phyloP scores from a whole-genome alignment of 805 yeast genomes.

The Metschnikowia peoriensis region DNA sequence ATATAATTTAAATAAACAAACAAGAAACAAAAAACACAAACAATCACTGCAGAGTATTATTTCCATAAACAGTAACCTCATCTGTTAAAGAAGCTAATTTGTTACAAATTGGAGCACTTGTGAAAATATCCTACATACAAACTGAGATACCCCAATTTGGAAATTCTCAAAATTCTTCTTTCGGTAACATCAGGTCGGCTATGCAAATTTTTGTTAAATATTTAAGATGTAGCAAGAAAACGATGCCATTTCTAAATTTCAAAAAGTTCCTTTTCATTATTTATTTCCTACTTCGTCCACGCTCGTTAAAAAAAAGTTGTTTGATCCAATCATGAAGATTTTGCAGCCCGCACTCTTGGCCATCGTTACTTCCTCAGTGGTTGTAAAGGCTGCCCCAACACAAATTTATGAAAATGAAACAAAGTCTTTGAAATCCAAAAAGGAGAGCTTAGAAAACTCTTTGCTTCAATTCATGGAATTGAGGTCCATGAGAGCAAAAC shows the following conservation, averaged over 20 bases:
- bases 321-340: conserved; percentile 26
- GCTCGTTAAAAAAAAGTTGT: conserved; percentile 1
- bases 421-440: conserved; percentile 6
- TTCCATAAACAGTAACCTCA: no score
- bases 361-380: conserved; percentile 25
- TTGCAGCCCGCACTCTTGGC: conserved; percentile 31
- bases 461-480: conserved; percentile 23
- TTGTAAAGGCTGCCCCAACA: conserved; percentile 38
- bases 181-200: not conserved
- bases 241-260: not conserved
- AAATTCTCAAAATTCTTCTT: not conserved
- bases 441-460: conserved; percentile 23
- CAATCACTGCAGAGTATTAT: no score
- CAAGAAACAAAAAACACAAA: no score
- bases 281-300: not conserved
- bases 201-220: not conserved
- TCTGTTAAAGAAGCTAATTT: no score
- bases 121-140: not conserved
- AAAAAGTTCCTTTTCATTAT: no score
- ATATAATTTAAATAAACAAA: no score
- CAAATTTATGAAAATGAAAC: conserved; percentile 11
- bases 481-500: conserved; percentile 23
- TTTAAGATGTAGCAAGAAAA: not conserved
- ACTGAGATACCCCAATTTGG: not conserved
- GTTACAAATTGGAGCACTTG: no score